These are phyloP conservation scores for Aspergillus asperescens DNA, from an alignment of 495 filamentous ascomycete genomes.

Conservation along the genomic window DNA sequence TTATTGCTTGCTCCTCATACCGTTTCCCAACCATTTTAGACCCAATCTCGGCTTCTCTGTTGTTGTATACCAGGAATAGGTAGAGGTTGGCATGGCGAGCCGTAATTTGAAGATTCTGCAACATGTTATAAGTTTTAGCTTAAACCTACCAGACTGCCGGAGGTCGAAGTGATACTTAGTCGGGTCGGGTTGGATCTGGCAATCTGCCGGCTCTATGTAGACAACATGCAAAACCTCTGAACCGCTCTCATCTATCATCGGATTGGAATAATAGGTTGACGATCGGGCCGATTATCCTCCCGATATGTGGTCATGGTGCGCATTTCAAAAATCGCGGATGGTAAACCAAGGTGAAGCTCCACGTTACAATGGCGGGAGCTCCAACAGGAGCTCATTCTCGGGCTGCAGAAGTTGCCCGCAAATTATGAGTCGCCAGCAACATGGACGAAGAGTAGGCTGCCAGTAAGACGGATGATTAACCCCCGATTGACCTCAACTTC, in stretches of 20 bases:
- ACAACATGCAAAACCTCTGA: not conserved
- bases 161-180: not conserved
- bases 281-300: not conserved
- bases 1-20: too few relatives aligned
- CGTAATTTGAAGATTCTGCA: not conserved
- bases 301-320: not conserved
- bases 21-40: too few relatives aligned
- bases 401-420: not conserved
- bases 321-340: not conserved
- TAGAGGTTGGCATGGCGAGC: conserved; percentile 20
- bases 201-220: not conserved
- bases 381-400: not conserved
- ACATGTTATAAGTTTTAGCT: not conserved
- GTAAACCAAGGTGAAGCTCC: not conserved
- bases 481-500: not conserved
- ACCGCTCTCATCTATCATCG: not conserved
- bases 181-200: not conserved
- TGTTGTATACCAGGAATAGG: too few relatives aligned
- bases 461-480: not conserved
- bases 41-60: too few relatives aligned
- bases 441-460: not conserved
- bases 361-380: not conserved
- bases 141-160: not conserved
- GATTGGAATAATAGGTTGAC: not conserved
- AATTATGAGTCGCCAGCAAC: not conserved